Evolutionary conservation across 2,329 filamentous ascomycete species (phyloP).

Genomic region (Cordyceps militaris): DNA sequence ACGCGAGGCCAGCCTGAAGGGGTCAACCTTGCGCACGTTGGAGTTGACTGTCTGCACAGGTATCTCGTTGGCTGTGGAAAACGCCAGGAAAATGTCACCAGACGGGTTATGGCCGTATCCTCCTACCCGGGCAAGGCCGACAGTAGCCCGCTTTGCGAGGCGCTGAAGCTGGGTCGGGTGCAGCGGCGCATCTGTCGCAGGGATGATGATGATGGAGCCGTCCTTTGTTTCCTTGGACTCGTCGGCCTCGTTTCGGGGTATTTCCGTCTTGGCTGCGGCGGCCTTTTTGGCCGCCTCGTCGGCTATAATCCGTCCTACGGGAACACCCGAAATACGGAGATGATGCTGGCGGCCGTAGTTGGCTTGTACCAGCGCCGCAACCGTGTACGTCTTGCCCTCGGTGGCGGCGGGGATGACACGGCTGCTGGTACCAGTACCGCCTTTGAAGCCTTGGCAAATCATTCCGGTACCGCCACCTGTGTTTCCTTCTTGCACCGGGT

Average conservation of each 20-base stretch:
- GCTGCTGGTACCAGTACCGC: slow-evolving; percentile 54
- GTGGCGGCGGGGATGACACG: slow-evolving; percentile 29
- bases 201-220: slow-evolving; percentile 53
- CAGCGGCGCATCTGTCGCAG: slow-evolving; percentile 56
- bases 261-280: not conserved
- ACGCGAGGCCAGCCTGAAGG: slow-evolving; percentile 29
- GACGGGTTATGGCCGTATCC: slow-evolving; percentile 53
- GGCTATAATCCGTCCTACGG: slow-evolving; percentile 50
- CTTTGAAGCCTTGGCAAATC: slow-evolving; percentile 57
- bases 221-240: slow-evolving; percentile 45
- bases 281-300: slow-evolving; percentile 25
- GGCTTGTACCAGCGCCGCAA: slow-evolving; percentile 53
- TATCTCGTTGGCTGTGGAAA: slow-evolving; percentile 50
- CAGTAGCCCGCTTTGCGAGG: slow-evolving; percentile 50
- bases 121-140: slow-evolving; percentile 51
- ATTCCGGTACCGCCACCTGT: slow-evolving; percentile 58
- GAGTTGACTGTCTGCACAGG: slow-evolving; percentile 30
- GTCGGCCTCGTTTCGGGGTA: slow-evolving; percentile 15
- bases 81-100: slow-evolving; percentile 57
- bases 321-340: slow-evolving; percentile 50
- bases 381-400: slow-evolving; percentile 37
- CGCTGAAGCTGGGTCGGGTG: slow-evolving; percentile 49
- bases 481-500: slow-evolving; percentile 50
- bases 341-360: slow-evolving; percentile 54
- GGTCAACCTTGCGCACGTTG: slow-evolving; percentile 31